phyloP scores from a whole-genome alignment of 2,329 filamentous ascomycete genomes.

The Aspergillus sp. region DNA sequence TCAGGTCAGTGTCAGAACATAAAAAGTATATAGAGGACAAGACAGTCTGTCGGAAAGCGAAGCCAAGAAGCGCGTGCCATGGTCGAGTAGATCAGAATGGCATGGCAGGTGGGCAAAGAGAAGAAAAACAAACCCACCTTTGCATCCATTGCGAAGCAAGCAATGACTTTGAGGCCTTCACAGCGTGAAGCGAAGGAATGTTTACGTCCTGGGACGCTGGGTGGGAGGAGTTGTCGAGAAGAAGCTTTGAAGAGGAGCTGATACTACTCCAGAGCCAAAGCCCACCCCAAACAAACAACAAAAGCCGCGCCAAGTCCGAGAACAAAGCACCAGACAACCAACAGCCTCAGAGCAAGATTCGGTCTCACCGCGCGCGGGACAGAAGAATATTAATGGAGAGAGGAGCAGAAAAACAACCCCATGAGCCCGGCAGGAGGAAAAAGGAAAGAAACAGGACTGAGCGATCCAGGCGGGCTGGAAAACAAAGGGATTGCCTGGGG shows the following conservation, averaged over 20 bases:
- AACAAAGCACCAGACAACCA: slow-evolving; percentile 11
- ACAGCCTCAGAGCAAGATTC: slow-evolving; percentile 11
- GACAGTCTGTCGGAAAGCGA: background rate
- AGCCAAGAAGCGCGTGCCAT: slow-evolving; percentile 17
- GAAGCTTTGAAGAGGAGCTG: slow-evolving; percentile 18
- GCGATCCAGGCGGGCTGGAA: slow-evolving; percentile 8
- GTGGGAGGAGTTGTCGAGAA: slow-evolving; percentile 19
- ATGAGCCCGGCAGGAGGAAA: slow-evolving; percentile 19
- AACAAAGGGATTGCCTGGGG: slow-evolving; percentile 15
- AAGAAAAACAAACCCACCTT: slow-evolving; percentile 46
- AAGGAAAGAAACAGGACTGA: slow-evolving; percentile 22
- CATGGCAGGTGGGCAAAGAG: background rate
- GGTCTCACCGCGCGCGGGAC: slow-evolving; percentile 11
- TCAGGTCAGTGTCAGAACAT: slow-evolving; percentile 19
- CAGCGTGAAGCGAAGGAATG: slow-evolving; percentile 14
- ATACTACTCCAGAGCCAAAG: slow-evolving; percentile 26
- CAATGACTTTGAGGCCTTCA: slow-evolving; percentile 16
- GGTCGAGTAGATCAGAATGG: background rate
- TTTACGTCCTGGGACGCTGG: slow-evolving; percentile 27
- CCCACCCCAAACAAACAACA: slow-evolving; percentile 32
- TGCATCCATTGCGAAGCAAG: slow-evolving; percentile 48
- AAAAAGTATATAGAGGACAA: background rate
- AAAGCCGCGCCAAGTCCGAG: slow-evolving; percentile 24
- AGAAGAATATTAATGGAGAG: slow-evolving; percentile 11
- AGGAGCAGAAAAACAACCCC: slow-evolving; percentile 20